A percentile compares a stretch with the other conserved stretches of the same genome.
Conservation (phyloP, 805 yeast species). For the Teunomyces pallodes region DNA sequence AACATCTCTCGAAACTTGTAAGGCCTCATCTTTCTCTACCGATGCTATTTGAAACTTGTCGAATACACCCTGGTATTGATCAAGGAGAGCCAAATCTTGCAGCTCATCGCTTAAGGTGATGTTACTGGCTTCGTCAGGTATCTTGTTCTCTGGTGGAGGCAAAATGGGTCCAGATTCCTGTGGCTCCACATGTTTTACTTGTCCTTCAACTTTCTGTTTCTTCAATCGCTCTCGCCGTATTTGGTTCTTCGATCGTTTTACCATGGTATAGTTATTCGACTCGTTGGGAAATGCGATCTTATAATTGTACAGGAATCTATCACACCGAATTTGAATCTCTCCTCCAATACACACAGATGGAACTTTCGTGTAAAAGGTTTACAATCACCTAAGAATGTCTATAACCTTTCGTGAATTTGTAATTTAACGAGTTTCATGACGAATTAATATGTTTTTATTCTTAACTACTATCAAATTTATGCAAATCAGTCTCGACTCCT, state of each 20-base stretch:
- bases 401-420: too few relatives aligned
- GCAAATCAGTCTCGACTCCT: too few relatives aligned
- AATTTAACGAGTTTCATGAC: too few relatives aligned
- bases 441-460: too few relatives aligned
- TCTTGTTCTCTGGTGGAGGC: too few relatives aligned
- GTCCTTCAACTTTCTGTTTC: constrained; percentile 2
- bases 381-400: too few relatives aligned
- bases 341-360: neutral
- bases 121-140: too few relatives aligned
- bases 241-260: constrained; percentile 49
- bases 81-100: constrained; percentile 8
- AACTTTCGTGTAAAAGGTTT: too few relatives aligned
- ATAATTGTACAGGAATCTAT: neutral
- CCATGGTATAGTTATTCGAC: constrained; percentile 9
- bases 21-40: neutral
- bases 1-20: constrained; percentile 2
- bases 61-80: constrained; percentile 22
- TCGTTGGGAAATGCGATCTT: neutral
- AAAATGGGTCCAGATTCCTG: neutral
- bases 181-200: neutral
- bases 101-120: neutral
- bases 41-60: constrained; percentile 10
- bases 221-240: constrained; percentile 41
- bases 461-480: too few relatives aligned
- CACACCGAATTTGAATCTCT: neutral